These are phyloP conservation scores for Russula olivacea DNA, from an alignment of 768 basidiomycete species.

Conservation along the genomic window DNA sequence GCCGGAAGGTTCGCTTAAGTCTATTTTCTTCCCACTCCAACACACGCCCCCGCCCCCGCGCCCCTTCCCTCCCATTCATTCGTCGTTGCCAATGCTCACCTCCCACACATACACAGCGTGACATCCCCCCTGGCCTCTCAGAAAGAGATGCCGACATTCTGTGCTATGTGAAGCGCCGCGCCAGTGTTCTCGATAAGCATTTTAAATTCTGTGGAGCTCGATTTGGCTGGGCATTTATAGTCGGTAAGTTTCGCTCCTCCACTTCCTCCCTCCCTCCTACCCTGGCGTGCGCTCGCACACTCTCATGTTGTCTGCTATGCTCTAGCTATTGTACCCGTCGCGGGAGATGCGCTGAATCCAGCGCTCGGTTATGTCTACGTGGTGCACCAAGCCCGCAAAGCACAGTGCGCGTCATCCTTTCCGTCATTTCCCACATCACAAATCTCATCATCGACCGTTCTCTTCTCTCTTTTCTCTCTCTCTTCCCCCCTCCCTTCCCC, in stretches of 20 bases:
- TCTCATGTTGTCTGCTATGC: background rate
- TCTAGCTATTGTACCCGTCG: slow-evolving; percentile 57
- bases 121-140: slow-evolving; percentile 69
- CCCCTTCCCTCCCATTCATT: background rate
- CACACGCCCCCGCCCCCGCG: background rate
- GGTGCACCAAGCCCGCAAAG: slow-evolving; percentile 65
- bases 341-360: slow-evolving; percentile 60
- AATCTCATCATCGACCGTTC: background rate
- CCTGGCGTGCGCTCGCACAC: background rate
- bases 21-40: background rate
- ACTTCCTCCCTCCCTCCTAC: background rate
- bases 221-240: slow-evolving; percentile 84
- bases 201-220: slow-evolving; percentile 73
- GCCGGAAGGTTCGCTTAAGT: slow-evolving; percentile 45
- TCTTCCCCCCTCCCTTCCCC: background rate
- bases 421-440: background rate
- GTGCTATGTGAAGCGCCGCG: slow-evolving; percentile 65
- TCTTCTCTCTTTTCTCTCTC: background rate
- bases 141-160: slow-evolving; percentile 69
- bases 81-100: no score
- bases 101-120: slow-evolving; percentile 37
- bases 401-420: slow-evolving; percentile 44
- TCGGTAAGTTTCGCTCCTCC: slow-evolving; percentile 39
- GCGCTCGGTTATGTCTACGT: slow-evolving; percentile 71
- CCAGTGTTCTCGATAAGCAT: slow-evolving; percentile 84